Evolutionary conservation across 2,329 filamentous ascomycete genomes (phyloP), one percentile per base, ranked within the genome.

Genomic region (Dactylellina parvicollis): DNA sequence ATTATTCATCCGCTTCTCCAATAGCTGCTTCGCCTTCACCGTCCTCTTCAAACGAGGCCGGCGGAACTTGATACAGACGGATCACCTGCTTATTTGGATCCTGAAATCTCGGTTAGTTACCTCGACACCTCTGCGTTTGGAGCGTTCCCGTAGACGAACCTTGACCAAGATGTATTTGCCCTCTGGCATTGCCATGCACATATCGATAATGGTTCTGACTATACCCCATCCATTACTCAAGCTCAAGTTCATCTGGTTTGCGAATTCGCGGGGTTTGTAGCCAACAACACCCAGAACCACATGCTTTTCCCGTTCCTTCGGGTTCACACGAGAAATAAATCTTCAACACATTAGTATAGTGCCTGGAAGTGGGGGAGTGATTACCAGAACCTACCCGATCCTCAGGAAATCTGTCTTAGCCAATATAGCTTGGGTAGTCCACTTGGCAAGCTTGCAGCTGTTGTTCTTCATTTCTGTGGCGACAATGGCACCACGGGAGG

Each of bases 391-490:
- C 76, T 85, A 93, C 90, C 92, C 95, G 81, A 99, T 89, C 86
- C 98, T 99, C 92, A 99, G 97, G 77, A 92, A 86, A 81, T 99
- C 95, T n/a, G 95, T 93, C 84, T 93, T 93, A 81, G 94, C 93
- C 69, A 99, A 88, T 80, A 99, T 97, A 80, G 90, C 92, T 85
- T 99, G 95, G 44, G 94, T 92, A 30, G 95, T 96, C 95, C 95
- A 99, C 81, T 95, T 87, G 69, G 95, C 95, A 75, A 99, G 89
- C 86, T 99, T 99, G 90, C 92, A 96, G 80, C 89, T 92, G 87
- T 99, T 99, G 88, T 99, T 99, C 91, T 99, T 99, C 95, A 99
- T 99, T 85, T 99, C 95, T 10, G 95, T 99, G 18, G 95, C 95
- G 24, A 99, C 91, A 44, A 99, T 94, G 66, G 95, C 95, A 88